Evolutionary conservation across 2,329 filamentous ascomycete genomes (phyloP), one percentile per base, ranked within the genome.

Genomic region (Didymella lethalis): DNA sequence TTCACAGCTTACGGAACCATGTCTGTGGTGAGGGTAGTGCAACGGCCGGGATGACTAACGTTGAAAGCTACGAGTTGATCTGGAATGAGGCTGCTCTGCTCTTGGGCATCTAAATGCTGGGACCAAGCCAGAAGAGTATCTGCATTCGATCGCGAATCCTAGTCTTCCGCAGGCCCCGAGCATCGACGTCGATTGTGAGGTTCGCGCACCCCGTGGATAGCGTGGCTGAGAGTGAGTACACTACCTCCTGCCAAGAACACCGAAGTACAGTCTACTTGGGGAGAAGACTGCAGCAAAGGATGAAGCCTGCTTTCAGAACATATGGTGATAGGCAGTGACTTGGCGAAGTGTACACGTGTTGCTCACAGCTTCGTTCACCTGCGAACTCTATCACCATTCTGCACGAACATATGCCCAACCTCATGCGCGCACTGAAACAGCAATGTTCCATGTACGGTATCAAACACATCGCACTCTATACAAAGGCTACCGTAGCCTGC

Each of bases 1-100:
- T 47, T 32, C 34, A 25, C 16, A 47, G 32, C 50, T 50, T 46
- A 54, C 32, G 45, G 56, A 59, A 54, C 56, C 56, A 59, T 59
- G 56, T 58, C 49, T 49, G 55, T 54, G 45, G 40, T 53, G 44
- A 58, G 45, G 32, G 40, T 50, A 46, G 50, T 41, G 36, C 46
- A 46, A 44, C 50, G 31, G 56, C 45, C 31, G 45, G 49, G 48
- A 44, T 48, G 44, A 45, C 18, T 29, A 23, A 53, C 44, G 48
- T n/a, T 46, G 34, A 28, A 28, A 32, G 8, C 14, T 28, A 48
- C 51, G 44, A 26, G 51, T 16, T 48, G 44, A 43, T 48, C 34
- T 54, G 44, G 28, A 54, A 28, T 48, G 51, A 54, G 43, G 51
- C 51, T 48, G n/a, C 32, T 8, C 6, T 6, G n/a, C n/a, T 53